phyloP scores from a whole-genome alignment of 2,329 filamentous ascomycete genomes.

The Aspergillus oerlinghausenensis region DNA sequence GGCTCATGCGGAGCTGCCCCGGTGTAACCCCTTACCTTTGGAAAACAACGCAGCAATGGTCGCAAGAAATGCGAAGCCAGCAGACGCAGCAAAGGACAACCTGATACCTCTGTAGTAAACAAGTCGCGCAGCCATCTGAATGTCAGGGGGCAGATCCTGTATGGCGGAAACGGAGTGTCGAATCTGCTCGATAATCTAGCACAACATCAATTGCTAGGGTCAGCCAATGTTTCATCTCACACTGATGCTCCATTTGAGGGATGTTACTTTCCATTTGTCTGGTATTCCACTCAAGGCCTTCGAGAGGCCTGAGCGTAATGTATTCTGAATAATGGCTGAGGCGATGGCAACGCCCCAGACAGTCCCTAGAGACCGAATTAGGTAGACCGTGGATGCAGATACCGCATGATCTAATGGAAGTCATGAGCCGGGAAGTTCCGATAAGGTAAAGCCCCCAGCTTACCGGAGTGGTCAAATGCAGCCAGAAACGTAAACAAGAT shows the following conservation, averaged over 20 bases:
- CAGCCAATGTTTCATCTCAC: conserved; percentile 16
- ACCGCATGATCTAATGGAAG: conserved; percentile 54
- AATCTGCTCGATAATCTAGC: conserved; percentile 57
- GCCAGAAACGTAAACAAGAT: conserved; percentile 59
- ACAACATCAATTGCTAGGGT: conserved; percentile 14
- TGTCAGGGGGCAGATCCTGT: conserved; percentile 50
- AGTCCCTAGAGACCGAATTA: conserved; percentile 59
- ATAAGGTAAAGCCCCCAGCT: conserved; percentile 10
- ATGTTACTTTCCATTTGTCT: conserved; percentile 55
- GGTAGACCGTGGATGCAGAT: conserved; percentile 58
- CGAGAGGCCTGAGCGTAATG: conserved; percentile 52
- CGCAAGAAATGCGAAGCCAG: conserved; percentile 48
- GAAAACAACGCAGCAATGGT: conserved; percentile 47
- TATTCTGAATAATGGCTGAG: conserved; percentile 60
- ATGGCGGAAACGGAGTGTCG: conserved; percentile 58
- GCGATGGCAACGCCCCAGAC: conserved; percentile 63
- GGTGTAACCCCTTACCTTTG: conserved; percentile 30
- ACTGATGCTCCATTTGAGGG: conserved; percentile 11
- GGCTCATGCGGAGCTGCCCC: background rate
- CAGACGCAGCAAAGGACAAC: conserved; percentile 54
- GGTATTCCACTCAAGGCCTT: conserved; percentile 51
- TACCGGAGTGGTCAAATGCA: conserved; percentile 58
- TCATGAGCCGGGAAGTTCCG: background rate
- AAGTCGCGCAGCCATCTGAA: conserved; percentile 52
- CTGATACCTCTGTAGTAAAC: conserved; percentile 59